Conservation (phyloP, 345 rosid genomes). For the Reutealis trisperma region DNA sequence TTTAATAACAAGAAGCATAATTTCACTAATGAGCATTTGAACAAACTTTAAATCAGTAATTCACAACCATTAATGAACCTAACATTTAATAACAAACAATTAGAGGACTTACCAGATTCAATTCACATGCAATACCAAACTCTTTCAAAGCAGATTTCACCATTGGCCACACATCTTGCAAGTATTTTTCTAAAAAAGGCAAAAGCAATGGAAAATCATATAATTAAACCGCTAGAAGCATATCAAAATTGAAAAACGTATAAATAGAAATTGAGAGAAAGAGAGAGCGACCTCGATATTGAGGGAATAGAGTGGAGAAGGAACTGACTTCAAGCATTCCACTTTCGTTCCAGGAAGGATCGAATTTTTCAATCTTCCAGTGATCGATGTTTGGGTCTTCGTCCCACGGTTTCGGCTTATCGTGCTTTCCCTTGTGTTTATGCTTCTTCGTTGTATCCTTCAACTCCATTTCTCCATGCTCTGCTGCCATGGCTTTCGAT, state of each 20-base stretch:
- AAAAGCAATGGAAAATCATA: background rate
- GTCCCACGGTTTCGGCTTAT: conserved; percentile 96
- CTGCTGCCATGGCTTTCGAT: background rate
- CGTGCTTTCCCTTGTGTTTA: conserved; percentile 77
- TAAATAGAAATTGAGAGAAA: background rate
- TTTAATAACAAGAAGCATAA: too few species aligned
- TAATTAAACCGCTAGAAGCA: background rate
- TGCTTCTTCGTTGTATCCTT: conserved; percentile 18
- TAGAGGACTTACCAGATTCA: conserved; percentile 56
- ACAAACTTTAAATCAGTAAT: too few species aligned
- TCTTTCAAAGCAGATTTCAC: conserved; percentile 78
- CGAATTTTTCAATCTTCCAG: conserved; percentile 84
- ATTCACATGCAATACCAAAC: conserved; percentile 62
- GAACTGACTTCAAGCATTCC: conserved; percentile 85
- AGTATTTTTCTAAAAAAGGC: conserved; percentile 60
- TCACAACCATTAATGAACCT: too few species aligned
- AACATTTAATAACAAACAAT: background rate
- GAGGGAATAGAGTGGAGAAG: conserved; percentile 87
- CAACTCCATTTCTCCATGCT: conserved; percentile 10
- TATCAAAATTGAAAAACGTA: background rate
- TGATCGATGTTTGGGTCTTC: conserved; percentile 88
- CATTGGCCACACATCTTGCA: conserved; percentile 83
- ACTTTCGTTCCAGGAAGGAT: conserved; percentile 75
- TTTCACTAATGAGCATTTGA: too few species aligned
- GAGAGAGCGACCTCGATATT: conserved; percentile 56